Base-by-base conservation (phyloP, 495 filamentous ascomycete genomes). In the Terfezia claveryi region DNA sequence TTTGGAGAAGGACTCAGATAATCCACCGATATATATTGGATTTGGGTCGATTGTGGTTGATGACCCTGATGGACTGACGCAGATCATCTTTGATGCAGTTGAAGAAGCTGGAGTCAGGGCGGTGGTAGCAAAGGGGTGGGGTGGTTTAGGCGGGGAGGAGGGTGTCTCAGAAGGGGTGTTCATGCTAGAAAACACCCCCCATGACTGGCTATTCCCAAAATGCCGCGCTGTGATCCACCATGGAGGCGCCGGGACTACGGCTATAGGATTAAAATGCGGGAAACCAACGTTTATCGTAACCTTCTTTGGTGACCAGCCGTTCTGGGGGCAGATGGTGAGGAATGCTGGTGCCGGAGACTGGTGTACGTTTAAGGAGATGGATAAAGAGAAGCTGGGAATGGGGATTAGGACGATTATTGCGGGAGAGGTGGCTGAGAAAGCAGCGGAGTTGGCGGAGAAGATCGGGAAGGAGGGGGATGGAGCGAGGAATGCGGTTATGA, bases 241-340 rank as follows among this genome's bases (percentile, higher is more conserved):
- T 56, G 79, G 79, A 4, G 79, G 79, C 1, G 80, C 79, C 1
- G 79, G 79, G 2, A 82, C 80, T 0, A 81, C 79, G 6, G 80
- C 79, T 4, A 79, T 78, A 17, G 75, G 77, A 14, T 69, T 82
- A 23, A 78, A 77, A 61, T 76, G 72, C 54, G 79, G 77, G 0
- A 76, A 72, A 57, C 79, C 79, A 20, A 81, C 77, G 16, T 76
- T 82, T 71, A 70, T 82, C 36, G 77, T 82, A 2, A 79, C 79
- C 6, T 82, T 82, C 64, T 82, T 82, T 59, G 79, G 79, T 0
- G 79, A 82, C 58, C 85, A 93, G 67, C 73, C 77, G 14, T 91
- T 91, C 66, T 93, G 86, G 86, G 85, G 83, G 10, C 66, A 72
- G 5, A 86, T 86, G 77, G 72, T 88, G 4, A 74, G 74, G 0